These are phyloP conservation scores for Aaosphaeria pasadenensis DNA, from an alignment of 2,329 filamentous ascomycete genomes.

Conservation along the genomic window DNA sequence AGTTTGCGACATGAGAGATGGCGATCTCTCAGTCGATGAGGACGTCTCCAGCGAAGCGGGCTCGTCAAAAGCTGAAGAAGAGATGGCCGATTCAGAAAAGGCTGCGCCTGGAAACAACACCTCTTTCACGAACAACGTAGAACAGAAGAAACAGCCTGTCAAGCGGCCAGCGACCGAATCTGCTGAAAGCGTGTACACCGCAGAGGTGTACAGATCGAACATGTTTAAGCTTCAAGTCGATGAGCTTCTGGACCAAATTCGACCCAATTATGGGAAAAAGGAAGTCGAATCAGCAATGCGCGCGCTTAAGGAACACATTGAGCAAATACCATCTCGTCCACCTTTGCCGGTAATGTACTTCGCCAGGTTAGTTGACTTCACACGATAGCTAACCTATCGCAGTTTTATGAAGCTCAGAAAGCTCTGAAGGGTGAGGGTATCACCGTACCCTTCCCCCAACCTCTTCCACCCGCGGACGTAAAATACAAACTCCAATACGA, in stretches of 20 bases:
- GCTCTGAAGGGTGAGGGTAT: slow-evolving; percentile 65
- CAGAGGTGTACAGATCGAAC: slow-evolving; percentile 62
- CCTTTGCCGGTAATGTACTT: slow-evolving; percentile 41
- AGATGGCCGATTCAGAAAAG: too few species aligned
- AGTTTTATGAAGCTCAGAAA: slow-evolving; percentile 69
- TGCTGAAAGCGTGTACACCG: slow-evolving; percentile 42
- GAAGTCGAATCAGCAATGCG: slow-evolving; percentile 46
- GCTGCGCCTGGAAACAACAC: too few species aligned
- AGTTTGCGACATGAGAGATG: background rate
- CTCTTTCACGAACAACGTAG: too few species aligned
- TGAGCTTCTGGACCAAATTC: slow-evolving; percentile 58
- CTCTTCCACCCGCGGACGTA: slow-evolving; percentile 69
- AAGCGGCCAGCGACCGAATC: slow-evolving; percentile 7
- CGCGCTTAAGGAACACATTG: slow-evolving; percentile 48
- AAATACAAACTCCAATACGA: slow-evolving; percentile 80
- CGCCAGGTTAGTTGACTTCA: background rate
- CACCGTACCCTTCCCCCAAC: slow-evolving; percentile 80
- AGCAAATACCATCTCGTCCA: slow-evolving; percentile 52
- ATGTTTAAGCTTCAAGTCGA: slow-evolving; percentile 67
- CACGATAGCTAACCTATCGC: background rate
- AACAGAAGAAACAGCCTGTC: background rate
- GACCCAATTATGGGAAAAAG: slow-evolving; percentile 55
- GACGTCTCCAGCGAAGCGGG: too few species aligned
- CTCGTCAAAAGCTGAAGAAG: too few species aligned
- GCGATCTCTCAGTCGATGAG: background rate